Base-by-base conservation (phyloP, 306 rosid genomes). In the Senna tora region DNA sequence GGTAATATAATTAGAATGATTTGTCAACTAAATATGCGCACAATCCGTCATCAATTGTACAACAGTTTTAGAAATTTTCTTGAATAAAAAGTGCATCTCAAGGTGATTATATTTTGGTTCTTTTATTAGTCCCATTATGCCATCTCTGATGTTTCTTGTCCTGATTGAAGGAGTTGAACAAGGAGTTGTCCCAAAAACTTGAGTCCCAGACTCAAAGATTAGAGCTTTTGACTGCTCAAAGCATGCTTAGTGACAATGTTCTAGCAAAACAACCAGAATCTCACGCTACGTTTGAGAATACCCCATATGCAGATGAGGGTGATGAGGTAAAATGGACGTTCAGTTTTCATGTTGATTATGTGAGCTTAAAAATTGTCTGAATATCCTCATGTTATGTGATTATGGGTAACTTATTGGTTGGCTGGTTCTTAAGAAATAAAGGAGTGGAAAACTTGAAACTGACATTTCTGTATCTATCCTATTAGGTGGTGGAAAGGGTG, bases 121-220 rank as follows among this genome's bases (percentile, higher is more conserved):
- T 5, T 25, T 5, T 34, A 2, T 56, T 15, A 32, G 73, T 53
- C 71, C 74, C 45, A 73, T 51, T 17, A 20, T 51, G 62, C 39
- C 54, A 73, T 70, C 21, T 76, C 34, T 46, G 42, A 57, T 45
- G 58, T 81, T 72, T 79, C 70, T 73, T 80, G 75, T 71, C 38
- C 70, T 76, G 50, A 75, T 66, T 75, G 80, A 62, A 95, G 96
- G 99, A 84, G 75, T 76, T 89, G 77, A 91, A 95, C 86, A 85
- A 83, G 75, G 99, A 91, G 72, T 65, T 95, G 77, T 85, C 97
- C 7, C 80, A 80, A 59, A 91, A 95, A 70, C 96, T 95, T 41
- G 97, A 95, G 83, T 71, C 84, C 74, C 99, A 91, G 86, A 94
- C 99, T 42, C 99, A 91, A 79, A 89, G 97, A 87, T 74, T 95